These are phyloP conservation scores for Calocybe cyanea DNA, from an alignment of 768 basidiomycete genomes.

Conservation along the genomic window DNA sequence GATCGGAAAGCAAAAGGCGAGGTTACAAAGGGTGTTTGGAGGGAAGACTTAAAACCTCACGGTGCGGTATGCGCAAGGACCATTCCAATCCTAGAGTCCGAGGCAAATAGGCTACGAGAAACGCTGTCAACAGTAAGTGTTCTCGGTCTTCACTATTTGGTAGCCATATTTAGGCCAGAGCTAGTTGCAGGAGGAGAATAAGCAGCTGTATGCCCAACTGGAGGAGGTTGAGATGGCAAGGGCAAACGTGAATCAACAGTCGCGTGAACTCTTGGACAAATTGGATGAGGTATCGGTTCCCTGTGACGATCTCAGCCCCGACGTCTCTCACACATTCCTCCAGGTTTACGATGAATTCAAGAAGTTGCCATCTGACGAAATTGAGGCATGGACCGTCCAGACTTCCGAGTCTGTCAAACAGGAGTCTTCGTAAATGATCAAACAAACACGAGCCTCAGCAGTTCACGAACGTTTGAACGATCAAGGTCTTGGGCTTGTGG, in stretches of 20 bases:
- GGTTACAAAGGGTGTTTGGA: constrained; percentile 58
- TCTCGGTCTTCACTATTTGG: neutral
- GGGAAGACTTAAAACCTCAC: constrained; percentile 57
- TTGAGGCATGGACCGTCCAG: constrained; percentile 55
- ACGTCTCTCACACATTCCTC: constrained; percentile 3
- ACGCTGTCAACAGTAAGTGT: constrained; percentile 35
- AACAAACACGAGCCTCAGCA: too few relatives aligned
- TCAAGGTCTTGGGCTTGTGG: too few relatives aligned
- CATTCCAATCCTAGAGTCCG: constrained; percentile 51
- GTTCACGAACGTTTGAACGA: too few relatives aligned
- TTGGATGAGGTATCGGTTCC: constrained; percentile 45
- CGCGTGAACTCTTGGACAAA: constrained; percentile 44
- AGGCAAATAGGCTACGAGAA: constrained; percentile 35
- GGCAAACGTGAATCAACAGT: constrained; percentile 41
- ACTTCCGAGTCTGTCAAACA: constrained; percentile 37
- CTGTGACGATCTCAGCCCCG: neutral
- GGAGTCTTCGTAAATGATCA: too few relatives aligned
- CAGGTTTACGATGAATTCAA: constrained; percentile 52
- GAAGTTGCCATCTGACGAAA: constrained; percentile 57
- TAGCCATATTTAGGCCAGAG: neutral
- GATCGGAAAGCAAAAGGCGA: constrained; percentile 48
- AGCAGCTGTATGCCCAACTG: constrained; percentile 40
- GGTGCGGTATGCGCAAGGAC: constrained; percentile 61
- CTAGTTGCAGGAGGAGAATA: constrained; percentile 60
- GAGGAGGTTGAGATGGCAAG: constrained; percentile 44